phyloP scores from a whole-genome alignment of 805 yeast genomes.

The Yamadazyma insecticola region DNA sequence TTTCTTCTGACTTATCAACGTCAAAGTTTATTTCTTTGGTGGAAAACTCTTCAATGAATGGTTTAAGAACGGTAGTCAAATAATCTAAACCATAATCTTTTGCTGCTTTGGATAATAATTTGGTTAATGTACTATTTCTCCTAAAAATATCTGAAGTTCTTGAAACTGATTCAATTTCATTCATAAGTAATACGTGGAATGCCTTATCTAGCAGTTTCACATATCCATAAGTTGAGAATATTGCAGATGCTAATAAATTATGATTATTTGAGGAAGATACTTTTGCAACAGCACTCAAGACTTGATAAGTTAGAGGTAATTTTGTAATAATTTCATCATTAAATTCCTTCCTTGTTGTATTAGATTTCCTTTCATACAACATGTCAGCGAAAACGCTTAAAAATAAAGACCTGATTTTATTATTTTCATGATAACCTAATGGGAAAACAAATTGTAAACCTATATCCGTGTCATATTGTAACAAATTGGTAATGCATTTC shows the following conservation, averaged over 20 bases:
- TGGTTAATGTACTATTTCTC: constrained; percentile 77
- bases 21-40: constrained; percentile 53
- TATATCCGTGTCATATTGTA: constrained; percentile 69
- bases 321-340: constrained; percentile 20
- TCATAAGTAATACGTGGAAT: constrained; percentile 50
- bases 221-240: constrained; percentile 50
- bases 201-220: constrained; percentile 35
- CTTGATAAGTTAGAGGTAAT: constrained; percentile 34
- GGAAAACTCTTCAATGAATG: constrained; percentile 52
- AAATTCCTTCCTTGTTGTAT: constrained; percentile 18
- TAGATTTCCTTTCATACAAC: constrained; percentile 31
- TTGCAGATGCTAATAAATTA: constrained; percentile 63
- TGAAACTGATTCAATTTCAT: constrained; percentile 57
- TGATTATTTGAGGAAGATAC: constrained; percentile 67
- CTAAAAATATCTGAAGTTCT: constrained; percentile 72
- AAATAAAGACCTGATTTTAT: constrained; percentile 64
- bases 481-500: constrained; percentile 59
- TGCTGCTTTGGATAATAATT: constrained; percentile 68
- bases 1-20: constrained; percentile 45
- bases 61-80: constrained; percentile 47
- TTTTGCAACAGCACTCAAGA: constrained; percentile 51
- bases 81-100: constrained; percentile 62
- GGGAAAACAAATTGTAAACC: constrained; percentile 76
- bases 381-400: constrained; percentile 74
- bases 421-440: constrained; percentile 68